Conservation (phyloP, 2,329 filamentous ascomycete species). For the Ceratocystis variospora region DNA sequence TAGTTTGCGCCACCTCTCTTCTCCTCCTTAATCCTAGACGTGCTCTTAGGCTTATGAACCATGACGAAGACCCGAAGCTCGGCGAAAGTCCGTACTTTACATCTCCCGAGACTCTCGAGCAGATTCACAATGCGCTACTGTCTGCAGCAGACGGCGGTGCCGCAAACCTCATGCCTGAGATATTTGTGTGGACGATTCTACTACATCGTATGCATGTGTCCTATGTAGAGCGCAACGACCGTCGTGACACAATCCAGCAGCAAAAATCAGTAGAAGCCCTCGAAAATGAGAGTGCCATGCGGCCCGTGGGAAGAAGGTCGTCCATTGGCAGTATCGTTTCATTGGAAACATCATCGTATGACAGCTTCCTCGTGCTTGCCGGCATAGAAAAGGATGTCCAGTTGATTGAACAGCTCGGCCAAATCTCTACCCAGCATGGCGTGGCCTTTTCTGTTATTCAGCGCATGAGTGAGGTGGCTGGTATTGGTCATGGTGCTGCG, state of each 20-base stretch:
- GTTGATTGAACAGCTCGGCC: constrained; percentile 37
- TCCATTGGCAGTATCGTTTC: constrained; percentile 49
- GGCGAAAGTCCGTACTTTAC: constrained; percentile 46
- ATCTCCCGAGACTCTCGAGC: constrained; percentile 53
- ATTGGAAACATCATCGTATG: constrained; percentile 46
- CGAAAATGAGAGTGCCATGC: constrained; percentile 30
- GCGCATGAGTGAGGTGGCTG: constrained; percentile 36
- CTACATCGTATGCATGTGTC: constrained; percentile 54
- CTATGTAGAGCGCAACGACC: constrained; percentile 48
- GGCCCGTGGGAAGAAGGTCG: constrained; percentile 37
- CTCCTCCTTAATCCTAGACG: constrained; percentile 53
- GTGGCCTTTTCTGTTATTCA: constrained; percentile 41
- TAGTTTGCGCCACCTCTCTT: constrained; percentile 57
- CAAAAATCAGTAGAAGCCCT: constrained; percentile 46
- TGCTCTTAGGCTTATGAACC: constrained; percentile 42
- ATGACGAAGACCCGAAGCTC: constrained; percentile 33
- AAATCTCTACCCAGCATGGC: constrained; percentile 35
- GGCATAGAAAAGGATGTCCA: constrained; percentile 39
- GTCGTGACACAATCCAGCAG: constrained; percentile 43
- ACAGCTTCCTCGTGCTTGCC: constrained; percentile 40
- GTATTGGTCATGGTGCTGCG: constrained; percentile 33
- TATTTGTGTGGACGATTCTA: constrained; percentile 71
- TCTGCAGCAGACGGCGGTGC: constrained; percentile 42
- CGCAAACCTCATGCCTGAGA: constrained; percentile 54
- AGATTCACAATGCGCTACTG: constrained; percentile 59